Percentiles rank a stretch among this genome's conserved stretches.
Conservation (phyloP, 2,329 filamentous ascomycete genomes). For the Neocatenulostroma microsporum region DNA sequence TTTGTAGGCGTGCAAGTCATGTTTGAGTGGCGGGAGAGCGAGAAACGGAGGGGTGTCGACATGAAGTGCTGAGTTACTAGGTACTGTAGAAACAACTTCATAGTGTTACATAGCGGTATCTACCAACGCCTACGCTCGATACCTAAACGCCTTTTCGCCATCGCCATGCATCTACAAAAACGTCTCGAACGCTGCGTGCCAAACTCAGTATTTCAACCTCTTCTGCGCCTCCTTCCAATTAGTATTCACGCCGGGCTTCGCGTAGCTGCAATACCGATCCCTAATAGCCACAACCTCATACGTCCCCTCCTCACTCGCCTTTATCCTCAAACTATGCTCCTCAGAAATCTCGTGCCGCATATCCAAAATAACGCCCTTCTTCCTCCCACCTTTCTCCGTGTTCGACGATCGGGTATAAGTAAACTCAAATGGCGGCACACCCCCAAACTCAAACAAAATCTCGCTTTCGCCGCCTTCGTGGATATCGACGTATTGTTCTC, state of each 20-base stretch:
- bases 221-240: slow-evolving; percentile 15
- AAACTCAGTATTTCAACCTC: too few relatives aligned
- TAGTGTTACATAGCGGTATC: too few relatives aligned
- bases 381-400: slow-evolving; percentile 55
- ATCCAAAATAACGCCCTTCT: slow-evolving; percentile 74
- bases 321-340: slow-evolving; percentile 71
- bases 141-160: too few relatives aligned
- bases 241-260: slow-evolving; percentile 41
- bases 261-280: slow-evolving; percentile 85
- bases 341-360: slow-evolving; percentile 81
- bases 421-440: slow-evolving; percentile 93
- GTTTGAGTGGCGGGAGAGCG: slow-evolving; percentile 87
- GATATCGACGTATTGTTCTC: slow-evolving; percentile 76
- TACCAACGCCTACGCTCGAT: too few relatives aligned
- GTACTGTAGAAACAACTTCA: too few relatives aligned
- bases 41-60: slow-evolving; percentile 71
- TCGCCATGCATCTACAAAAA: too few relatives aligned
- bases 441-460: slow-evolving; percentile 90
- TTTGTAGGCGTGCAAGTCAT: slow-evolving; percentile 88
- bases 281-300: slow-evolving; percentile 97
- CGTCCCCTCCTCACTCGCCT: slow-evolving; percentile 85
- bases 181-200: too few relatives aligned
- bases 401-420: slow-evolving; percentile 92
- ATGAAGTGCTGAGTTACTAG: slow-evolving; percentile 79
- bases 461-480: slow-evolving; percentile 94